These are phyloP conservation scores for Epichloe sp. DNA, from an alignment of 2,329 filamentous ascomycete species.

Conservation along the genomic window DNA sequence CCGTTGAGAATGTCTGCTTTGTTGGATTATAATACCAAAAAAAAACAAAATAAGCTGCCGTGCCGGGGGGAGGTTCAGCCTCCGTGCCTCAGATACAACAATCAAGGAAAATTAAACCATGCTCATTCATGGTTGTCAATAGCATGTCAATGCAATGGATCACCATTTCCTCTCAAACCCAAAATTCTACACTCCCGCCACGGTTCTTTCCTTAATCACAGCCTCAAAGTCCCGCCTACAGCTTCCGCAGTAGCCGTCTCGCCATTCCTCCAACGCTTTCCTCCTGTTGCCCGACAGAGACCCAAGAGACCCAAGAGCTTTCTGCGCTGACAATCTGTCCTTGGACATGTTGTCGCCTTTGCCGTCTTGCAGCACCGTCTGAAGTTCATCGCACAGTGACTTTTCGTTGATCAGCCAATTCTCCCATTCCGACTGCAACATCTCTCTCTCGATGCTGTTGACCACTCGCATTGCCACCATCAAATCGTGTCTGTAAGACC, in stretches of 20 bases:
- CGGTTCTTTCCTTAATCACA: conserved; percentile 18
- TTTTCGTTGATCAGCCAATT: conserved; percentile 79
- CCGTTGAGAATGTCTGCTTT: too few species aligned
- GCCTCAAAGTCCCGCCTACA: conserved; percentile 32
- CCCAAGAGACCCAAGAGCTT: conserved; percentile 18
- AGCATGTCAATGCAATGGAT: background rate
- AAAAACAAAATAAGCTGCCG: too few species aligned
- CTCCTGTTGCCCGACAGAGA: conserved; percentile 18
- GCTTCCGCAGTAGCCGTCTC: conserved; percentile 42
- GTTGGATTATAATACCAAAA: too few species aligned
- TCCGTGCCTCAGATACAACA: background rate
- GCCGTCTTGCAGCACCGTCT: conserved; percentile 27
- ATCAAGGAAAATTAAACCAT: background rate
- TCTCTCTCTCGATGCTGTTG: conserved; percentile 77
- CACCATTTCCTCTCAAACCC: background rate
- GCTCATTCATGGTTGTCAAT: background rate
- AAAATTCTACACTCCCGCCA: conserved; percentile 9
- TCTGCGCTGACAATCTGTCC: conserved; percentile 17
- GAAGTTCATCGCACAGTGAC: conserved; percentile 54
- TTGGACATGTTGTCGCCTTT: conserved; percentile 8
- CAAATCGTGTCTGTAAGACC: conserved; percentile 75
- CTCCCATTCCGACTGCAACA: conserved; percentile 82
- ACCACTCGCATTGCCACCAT: conserved; percentile 82
- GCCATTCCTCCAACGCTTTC: conserved; percentile 33
- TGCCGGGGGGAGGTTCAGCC: too few species aligned